Percentiles rank a stretch among this genome's conserved stretches.
Conservation (phyloP, 2,329 filamentous ascomycete genomes). For the Orbilia javanica region DNA sequence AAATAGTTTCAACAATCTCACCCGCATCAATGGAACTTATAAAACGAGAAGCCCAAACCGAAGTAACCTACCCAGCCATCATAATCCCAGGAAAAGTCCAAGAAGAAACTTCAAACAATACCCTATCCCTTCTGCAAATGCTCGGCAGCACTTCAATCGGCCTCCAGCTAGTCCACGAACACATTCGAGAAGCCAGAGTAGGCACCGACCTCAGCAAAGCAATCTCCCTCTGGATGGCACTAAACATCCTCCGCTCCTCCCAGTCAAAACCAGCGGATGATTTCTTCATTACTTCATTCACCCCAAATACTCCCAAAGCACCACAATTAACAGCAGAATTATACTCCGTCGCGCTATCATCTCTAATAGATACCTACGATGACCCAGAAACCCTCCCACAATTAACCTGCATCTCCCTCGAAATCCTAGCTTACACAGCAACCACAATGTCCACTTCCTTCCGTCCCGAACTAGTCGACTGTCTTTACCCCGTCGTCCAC, state of each 20-base stretch:
- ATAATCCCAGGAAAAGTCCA: slow-evolving; percentile 77
- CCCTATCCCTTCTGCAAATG: slow-evolving; percentile 72
- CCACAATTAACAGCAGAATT: slow-evolving; percentile 71
- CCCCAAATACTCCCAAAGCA: slow-evolving; percentile 56
- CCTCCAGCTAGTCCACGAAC: slow-evolving; percentile 60
- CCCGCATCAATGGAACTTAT: slow-evolving; percentile 54
- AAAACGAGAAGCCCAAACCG: slow-evolving; percentile 14
- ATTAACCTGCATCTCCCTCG: slow-evolving; percentile 74
- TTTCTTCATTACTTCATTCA: slow-evolving; percentile 67
- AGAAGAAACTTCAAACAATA: slow-evolving; percentile 71
- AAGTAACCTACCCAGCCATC: slow-evolving; percentile 11
- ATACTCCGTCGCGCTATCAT: slow-evolving; percentile 76
- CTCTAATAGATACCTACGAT: slow-evolving; percentile 71
- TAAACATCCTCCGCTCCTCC: slow-evolving; percentile 63
- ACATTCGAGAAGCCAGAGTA: slow-evolving; percentile 59
- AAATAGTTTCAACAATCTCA: slow-evolving; percentile 40
- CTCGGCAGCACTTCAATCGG: slow-evolving; percentile 71
- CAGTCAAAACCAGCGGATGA: slow-evolving; percentile 65
- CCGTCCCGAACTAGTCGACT: slow-evolving; percentile 86
- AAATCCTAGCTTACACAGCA: slow-evolving; percentile 82
- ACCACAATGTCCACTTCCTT: slow-evolving; percentile 76
- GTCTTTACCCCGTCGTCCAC: slow-evolving; percentile 91
- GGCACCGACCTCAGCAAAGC: slow-evolving; percentile 58
- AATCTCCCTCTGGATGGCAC: slow-evolving; percentile 62
- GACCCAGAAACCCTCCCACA: slow-evolving; percentile 69